These are phyloP conservation scores for Ilex asprella DNA, from an alignment of 257 asterid species.

Conservation along the genomic window DNA sequence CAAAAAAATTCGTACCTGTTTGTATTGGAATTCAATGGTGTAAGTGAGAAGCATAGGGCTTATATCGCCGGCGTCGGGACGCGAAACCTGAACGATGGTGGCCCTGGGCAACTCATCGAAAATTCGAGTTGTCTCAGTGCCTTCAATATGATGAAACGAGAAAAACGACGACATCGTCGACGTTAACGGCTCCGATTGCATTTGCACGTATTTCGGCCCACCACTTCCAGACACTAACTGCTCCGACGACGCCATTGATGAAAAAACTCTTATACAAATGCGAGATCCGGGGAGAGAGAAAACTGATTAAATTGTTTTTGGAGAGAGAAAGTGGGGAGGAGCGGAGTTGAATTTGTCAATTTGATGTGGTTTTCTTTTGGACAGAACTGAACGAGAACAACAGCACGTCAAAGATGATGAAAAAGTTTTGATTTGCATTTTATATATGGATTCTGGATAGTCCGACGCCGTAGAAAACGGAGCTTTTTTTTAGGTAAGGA, in stretches of 20 bases:
- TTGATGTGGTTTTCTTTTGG: too few relatives aligned
- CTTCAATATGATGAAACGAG: constrained; percentile 33
- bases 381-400: too few relatives aligned
- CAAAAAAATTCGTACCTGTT: constrained; percentile 33
- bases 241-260: constrained; percentile 60
- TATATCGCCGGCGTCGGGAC: constrained; percentile 82
- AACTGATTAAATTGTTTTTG: background rate
- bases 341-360: background rate
- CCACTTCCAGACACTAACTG: constrained; percentile 41
- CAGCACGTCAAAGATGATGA: too few relatives aligned
- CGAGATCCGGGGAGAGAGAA: too few relatives aligned
- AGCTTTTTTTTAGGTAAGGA: too few relatives aligned
- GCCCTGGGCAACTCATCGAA: constrained; percentile 79
- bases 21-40: constrained; percentile 70
- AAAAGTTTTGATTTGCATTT: too few relatives aligned
- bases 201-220: constrained; percentile 38
- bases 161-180: constrained; percentile 43
- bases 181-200: constrained; percentile 49
- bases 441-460: too few relatives aligned
- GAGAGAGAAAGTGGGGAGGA: constrained; percentile 10
- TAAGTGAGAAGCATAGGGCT: constrained; percentile 85
- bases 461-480: too few relatives aligned
- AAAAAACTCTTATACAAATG: background rate
- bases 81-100: constrained; percentile 61
- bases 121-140: constrained; percentile 48